These are phyloP conservation scores for Lactifluus hygrophoroides DNA, from an alignment of 768 basidiomycete genomes.

Conservation along the genomic window DNA sequence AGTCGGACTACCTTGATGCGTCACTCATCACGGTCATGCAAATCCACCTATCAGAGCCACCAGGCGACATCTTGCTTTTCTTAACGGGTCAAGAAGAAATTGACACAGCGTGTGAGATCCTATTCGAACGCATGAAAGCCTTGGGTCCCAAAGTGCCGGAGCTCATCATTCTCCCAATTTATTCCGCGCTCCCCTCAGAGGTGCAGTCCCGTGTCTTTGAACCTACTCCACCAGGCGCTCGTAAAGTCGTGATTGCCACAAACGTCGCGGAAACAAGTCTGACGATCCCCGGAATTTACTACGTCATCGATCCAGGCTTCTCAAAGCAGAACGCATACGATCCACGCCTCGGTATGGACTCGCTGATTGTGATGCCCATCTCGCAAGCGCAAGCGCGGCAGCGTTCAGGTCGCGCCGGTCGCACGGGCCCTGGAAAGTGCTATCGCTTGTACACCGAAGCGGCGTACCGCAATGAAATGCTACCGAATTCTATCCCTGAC, in stretches of 20 bases:
- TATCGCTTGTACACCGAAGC: constrained; percentile 98
- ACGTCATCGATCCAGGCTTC: constrained; percentile 97
- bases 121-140: constrained; percentile 98
- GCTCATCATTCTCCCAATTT: constrained; percentile 93
- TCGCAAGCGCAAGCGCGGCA: constrained; percentile 98
- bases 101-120: constrained; percentile 93
- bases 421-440: constrained; percentile 97
- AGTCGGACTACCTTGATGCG: constrained; percentile 94
- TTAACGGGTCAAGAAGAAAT: constrained; percentile 99
- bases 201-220: constrained; percentile 98
- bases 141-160: constrained; percentile 98
- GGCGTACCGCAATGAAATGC: constrained; percentile 97
- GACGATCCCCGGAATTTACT: constrained; percentile 98
- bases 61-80: constrained; percentile 94
- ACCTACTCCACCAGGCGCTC: constrained; percentile 94
- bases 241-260: constrained; percentile 98
- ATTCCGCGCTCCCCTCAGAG: constrained; percentile 95
- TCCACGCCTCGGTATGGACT: constrained; percentile 96
- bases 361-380: constrained; percentile 96
- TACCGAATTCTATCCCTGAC: constrained; percentile 95
- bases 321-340: constrained; percentile 99
- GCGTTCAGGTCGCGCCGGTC: constrained; percentile 90
- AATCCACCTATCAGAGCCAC: constrained; percentile 96
- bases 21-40: constrained; percentile 99
- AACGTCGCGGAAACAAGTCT: constrained; percentile 98